Evolutionary conservation across 129 eudicot genomes (phyloP).

Genomic region (Rutidosis leptorrhynchoides): DNA sequence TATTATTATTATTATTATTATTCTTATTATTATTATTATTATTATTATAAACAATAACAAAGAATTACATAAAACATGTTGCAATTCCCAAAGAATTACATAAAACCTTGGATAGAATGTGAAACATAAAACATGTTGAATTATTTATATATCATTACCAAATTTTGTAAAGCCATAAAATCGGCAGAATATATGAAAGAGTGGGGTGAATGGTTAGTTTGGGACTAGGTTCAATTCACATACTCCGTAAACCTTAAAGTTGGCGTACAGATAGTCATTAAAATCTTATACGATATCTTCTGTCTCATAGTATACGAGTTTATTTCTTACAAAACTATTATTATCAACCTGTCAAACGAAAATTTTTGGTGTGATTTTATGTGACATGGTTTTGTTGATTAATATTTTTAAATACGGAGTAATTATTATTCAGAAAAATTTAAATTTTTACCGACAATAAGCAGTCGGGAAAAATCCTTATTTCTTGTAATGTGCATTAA

Average conservation of each 20-base stretch:
- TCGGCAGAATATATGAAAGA: constrained; percentile 44
- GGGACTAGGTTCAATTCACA: constrained; percentile 59
- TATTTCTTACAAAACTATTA: no score
- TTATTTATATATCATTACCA: background rate
- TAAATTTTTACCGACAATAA: no score
- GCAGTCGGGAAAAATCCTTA: no score
- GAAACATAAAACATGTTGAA: constrained; percentile 16
- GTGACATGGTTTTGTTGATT: no score
- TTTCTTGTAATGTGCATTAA: no score
- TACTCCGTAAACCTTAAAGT: constrained; percentile 14
- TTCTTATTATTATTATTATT: no score
- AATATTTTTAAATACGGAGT: no score
- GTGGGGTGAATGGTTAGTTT: constrained; percentile 36
- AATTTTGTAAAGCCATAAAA: constrained; percentile 26
- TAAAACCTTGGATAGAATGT: constrained; percentile 31
- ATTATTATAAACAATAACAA: no score
- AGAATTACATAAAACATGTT: no score
- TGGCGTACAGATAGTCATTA: background rate
- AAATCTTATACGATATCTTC: background rate
- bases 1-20: no score
- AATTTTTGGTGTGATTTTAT: no score
- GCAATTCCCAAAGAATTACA: constrained; percentile 29
- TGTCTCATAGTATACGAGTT: background rate
- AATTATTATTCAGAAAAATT: no score
- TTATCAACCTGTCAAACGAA: background rate